Evolutionary conservation across 305 asterid genomes (phyloP), one percentile per base, ranked within the genome.

Genomic region (Euphrasia arctica): DNA sequence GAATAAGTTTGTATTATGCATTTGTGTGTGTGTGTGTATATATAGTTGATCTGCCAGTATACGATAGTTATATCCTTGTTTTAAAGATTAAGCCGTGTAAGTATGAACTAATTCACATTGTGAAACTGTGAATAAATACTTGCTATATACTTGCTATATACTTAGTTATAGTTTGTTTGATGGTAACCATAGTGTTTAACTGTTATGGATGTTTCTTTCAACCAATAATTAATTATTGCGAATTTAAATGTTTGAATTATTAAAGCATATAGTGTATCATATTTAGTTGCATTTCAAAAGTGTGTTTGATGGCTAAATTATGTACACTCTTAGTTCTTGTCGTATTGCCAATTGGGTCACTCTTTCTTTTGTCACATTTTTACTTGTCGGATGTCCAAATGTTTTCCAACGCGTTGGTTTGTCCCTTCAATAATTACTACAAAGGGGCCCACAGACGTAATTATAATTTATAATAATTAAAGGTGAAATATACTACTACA

Each of bases 401-500:
- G 31, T 29, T 66, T 62, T 29, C 34, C 56, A 55, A 39, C 42
- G 41, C 47, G 42, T 15, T 58, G 27, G 27, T 25, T 25, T 25
- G 60, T 45, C 74, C 55, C 63, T 64, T 58, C 59, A 73, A 58
- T 64, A 70, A 59, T 58, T 63, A 63, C 29, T 47, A 42, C 32
- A n/a, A 25, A 41, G 13, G 67, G 70, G 1, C 74, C 66, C 22
- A 48, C 65, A 34, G 9, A 25, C 9, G 5, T 49, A 36, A 64
- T 25, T 32, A 27, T 45, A 41, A 29, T 52, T 52, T 52, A 49
- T 51, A 12, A 67, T 25, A 54, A 43, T 42, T 42, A 42, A 32
- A n/a, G n/a, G n/a, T n/a, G n/a, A n/a, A n/a, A n/a, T n/a, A n/a
- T n/a, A n/a, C n/a, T n/a, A n/a, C n/a, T n/a, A n/a, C n/a, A n/a